These are phyloP conservation scores for Oxytropis ochrocephala DNA, from an alignment of 306 rosid genomes.

Conservation along the genomic window DNA sequence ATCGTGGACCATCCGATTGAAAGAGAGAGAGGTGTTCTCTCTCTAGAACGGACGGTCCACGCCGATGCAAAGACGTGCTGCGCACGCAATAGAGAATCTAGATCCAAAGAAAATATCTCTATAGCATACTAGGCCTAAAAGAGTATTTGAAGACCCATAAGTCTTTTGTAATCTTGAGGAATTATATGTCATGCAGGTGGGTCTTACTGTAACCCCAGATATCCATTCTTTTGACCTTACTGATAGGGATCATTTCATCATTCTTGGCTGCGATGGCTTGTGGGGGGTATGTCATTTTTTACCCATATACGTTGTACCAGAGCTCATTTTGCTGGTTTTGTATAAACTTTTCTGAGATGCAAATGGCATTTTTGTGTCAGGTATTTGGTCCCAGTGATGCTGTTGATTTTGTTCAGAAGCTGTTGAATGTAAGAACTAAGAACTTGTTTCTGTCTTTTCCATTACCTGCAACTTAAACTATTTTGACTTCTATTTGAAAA, in stretches of 20 bases:
- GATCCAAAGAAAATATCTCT: background rate
- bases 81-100: too few species aligned
- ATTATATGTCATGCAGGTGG: conserved; percentile 53
- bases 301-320: background rate
- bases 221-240: conserved; percentile 74
- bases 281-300: conserved; percentile 67
- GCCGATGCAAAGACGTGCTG: too few species aligned
- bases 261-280: conserved; percentile 94
- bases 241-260: conserved; percentile 71
- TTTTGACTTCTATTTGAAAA: background rate
- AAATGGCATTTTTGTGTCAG: conserved; percentile 32
- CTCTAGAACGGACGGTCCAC: too few species aligned
- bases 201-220: conserved; percentile 76
- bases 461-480: conserved; percentile 6
- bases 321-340: conserved; percentile 19
- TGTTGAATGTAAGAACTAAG: conserved; percentile 57
- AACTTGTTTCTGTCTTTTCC: background rate
- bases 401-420: conserved; percentile 75
- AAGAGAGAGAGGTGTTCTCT: too few species aligned
- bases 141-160: background rate
- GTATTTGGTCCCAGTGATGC: conserved; percentile 97
- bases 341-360: background rate
- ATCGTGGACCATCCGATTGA: too few species aligned
- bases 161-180: conserved; percentile 9
- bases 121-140: background rate